Conservation (phyloP, 164 flowering plant genomes). For the Macadamia integrifolia region DNA sequence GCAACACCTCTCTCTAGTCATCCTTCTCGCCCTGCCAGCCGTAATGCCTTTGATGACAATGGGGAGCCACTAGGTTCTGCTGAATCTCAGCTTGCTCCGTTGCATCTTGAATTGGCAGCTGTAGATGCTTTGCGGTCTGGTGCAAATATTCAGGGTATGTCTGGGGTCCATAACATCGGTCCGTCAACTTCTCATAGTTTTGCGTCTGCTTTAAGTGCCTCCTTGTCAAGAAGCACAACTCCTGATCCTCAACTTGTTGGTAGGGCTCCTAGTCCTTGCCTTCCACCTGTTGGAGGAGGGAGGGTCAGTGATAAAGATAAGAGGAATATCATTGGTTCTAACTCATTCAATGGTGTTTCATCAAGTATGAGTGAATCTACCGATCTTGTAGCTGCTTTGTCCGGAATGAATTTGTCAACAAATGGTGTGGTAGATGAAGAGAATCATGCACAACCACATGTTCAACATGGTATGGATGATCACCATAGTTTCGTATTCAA, state of each 20-base stretch:
- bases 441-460: constrained; percentile 29
- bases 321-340: constrained; percentile 33
- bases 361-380: constrained; percentile 38
- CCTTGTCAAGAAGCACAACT: constrained; percentile 70
- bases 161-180: constrained; percentile 29
- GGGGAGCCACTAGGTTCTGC: constrained; percentile 33
- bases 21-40: constrained; percentile 74
- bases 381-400: constrained; percentile 57
- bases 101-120: constrained; percentile 45
- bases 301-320: constrained; percentile 45
- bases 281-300: constrained; percentile 66
- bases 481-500: constrained; percentile 35
- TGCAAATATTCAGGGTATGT: constrained; percentile 27
- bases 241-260: constrained; percentile 71
- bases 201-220: constrained; percentile 70
- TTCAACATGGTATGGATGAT: constrained; percentile 40
- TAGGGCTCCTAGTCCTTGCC: constrained; percentile 71
- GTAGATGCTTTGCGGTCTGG: constrained; percentile 29
- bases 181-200: constrained; percentile 47
- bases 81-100: constrained; percentile 50
- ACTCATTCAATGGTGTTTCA: constrained; percentile 38
- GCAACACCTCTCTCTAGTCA: constrained; percentile 37
- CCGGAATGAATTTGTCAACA: constrained; percentile 61
- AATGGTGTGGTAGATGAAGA: constrained; percentile 39
- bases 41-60: constrained; percentile 55